These are phyloP conservation scores for Starmera caribaea DNA, from an alignment of 805 yeast genomes.

Conservation along the genomic window DNA sequence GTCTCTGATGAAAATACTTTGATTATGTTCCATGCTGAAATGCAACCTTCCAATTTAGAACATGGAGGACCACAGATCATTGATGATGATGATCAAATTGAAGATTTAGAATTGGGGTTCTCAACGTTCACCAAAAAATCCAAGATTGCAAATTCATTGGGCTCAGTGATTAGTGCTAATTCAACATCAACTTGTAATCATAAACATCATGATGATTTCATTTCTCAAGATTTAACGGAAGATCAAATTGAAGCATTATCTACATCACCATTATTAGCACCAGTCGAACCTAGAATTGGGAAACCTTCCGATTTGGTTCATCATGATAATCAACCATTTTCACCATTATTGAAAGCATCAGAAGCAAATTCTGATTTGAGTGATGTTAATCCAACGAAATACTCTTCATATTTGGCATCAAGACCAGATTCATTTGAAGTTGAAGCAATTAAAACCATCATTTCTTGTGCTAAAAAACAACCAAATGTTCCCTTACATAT, in stretches of 20 bases:
- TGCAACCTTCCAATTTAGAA: slow-evolving; percentile 39
- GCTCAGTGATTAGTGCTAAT: neutral
- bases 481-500: slow-evolving; percentile 72
- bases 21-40: slow-evolving; percentile 90
- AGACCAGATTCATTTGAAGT: slow-evolving; percentile 86
- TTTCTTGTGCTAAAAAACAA: slow-evolving; percentile 44
- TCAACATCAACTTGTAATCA: neutral
- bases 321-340: slow-evolving; percentile 16
- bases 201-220: neutral
- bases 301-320: slow-evolving; percentile 23
- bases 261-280: slow-evolving; percentile 42
- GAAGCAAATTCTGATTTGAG: slow-evolving; percentile 28
- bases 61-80: slow-evolving; percentile 21
- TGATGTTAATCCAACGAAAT: slow-evolving; percentile 18
- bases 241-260: slow-evolving; percentile 46
- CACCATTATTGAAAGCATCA: slow-evolving; percentile 35
- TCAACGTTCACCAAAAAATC: neutral
- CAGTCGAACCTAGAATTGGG: slow-evolving; percentile 53
- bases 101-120: slow-evolving; percentile 14
- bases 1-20: slow-evolving; percentile 60
- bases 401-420: slow-evolving; percentile 37
- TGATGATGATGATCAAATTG: slow-evolving; percentile 7
- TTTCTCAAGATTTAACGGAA: slow-evolving; percentile 28
- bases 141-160: too few relatives aligned
- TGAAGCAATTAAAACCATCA: slow-evolving; percentile 68